Evolutionary conservation across 805 yeast species (phyloP), one percentile per base, ranked within the genome.

Genomic region (Sugiyamaella floridensis): DNA sequence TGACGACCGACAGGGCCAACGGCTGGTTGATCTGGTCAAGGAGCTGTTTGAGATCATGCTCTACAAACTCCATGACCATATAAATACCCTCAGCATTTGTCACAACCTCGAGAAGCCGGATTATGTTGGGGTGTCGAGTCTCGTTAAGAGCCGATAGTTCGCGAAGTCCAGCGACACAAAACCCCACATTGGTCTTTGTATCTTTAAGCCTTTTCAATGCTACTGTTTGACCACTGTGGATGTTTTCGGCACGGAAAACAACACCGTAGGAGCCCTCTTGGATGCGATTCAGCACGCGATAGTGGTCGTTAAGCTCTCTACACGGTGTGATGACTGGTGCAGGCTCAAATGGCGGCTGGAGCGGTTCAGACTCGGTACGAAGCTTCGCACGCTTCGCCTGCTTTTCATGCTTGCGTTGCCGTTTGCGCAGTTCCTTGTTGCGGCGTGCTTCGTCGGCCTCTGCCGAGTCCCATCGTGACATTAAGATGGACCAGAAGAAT

Each of bases 131-230:
- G 60, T 82, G 81, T 45, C 67, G 59, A 19, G 82, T 64, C 53
- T 69, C 71, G 60, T 75, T 76, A 66, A 83, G 69, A 14, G 81
- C 78, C 19, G 80, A 75, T 47, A 83, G 81, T 63, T 83, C 88
- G 48, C 88, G 71, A 65, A 83, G 72, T 28, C 85, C 83, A 1
- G 86, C 80, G 11, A 82, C 75, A 4, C 87, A 85, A 60, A 83
- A 81, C 15, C 86, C 88, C 52, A 79, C 81, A 55, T 34, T 37
- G 7, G 78, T 78, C 15, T 78, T 78, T 26, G 2, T 26, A 22
- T 11, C 40, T 42, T 81, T 73, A 47, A 82, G 67, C 66, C 79
- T 81, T 63, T 82, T 83, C 43, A 82, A 63, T 0, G 86, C 87
- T 40, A 81, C 86, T 11, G 79, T 55, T 43, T 73, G 67, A 3